phyloP scores from a whole-genome alignment of 108 stramenopile species.

The Skeletonema grethae region DNA sequence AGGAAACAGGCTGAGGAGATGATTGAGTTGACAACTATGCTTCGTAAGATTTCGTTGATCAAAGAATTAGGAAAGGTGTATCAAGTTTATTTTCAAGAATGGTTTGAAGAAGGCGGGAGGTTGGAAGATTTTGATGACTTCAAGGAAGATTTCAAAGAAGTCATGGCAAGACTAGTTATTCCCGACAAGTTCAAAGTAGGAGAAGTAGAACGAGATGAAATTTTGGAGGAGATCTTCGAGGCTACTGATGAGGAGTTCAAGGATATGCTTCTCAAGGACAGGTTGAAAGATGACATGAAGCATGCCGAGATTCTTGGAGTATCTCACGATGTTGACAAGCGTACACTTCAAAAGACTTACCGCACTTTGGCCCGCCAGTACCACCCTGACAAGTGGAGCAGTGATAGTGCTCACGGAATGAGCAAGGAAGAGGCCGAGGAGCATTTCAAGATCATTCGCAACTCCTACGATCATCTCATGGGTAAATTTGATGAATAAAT shows the following conservation, averaged over 20 bases:
- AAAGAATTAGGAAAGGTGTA: neutral
- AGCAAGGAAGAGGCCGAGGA: conserved; percentile 37
- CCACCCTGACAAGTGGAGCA: conserved; percentile 26
- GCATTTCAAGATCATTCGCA: conserved; percentile 26
- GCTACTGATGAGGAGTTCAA: neutral
- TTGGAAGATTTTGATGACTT: neutral
- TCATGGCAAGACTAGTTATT: too few species aligned
- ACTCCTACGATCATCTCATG: conserved; percentile 19
- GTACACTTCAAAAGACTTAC: neutral
- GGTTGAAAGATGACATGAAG: conserved; percentile 7
- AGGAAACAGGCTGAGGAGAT: neutral
- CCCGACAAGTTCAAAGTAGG: neutral
- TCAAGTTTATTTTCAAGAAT: neutral
- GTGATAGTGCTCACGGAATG: conserved; percentile 6
- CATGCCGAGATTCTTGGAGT: conserved; percentile 10
- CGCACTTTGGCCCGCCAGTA: conserved; percentile 11
- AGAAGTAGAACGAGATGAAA: neutral
- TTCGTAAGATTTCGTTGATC: neutral
- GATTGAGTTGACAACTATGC: neutral
- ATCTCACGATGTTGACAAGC: conserved; percentile 5
- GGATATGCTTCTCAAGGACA: neutral
- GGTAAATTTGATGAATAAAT: conserved; percentile 5
- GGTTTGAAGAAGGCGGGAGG: neutral
- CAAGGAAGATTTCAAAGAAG: neutral
- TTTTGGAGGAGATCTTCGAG: neutral